Evolutionary conservation across 192 early-diverging fungal species (phyloP).

Genomic region (Podila minutissima): DNA sequence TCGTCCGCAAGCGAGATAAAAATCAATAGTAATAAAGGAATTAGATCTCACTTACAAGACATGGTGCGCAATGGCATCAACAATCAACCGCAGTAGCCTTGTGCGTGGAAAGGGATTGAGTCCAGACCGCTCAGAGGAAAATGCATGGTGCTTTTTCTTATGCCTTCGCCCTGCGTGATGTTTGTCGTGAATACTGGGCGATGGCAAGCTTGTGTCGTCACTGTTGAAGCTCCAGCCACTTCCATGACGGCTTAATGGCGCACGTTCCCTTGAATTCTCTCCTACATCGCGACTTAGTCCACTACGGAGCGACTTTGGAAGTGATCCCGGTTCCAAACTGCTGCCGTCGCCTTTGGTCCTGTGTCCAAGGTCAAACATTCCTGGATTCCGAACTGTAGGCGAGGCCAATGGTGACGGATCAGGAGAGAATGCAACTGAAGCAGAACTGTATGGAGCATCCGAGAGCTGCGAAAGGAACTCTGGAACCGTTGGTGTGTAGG

Average conservation of each 20-base stretch:
- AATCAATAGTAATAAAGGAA: neutral
- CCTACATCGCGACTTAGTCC: neutral
- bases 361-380: slow-evolving; percentile 15
- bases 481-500: slow-evolving; percentile 19
- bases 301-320: neutral
- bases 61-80: slow-evolving; percentile 65
- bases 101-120: slow-evolving; percentile 53
- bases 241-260: slow-evolving; percentile 36
- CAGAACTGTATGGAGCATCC: neutral
- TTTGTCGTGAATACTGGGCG: slow-evolving; percentile 22
- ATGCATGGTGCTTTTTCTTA: slow-evolving; percentile 25
- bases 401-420: slow-evolving; percentile 32
- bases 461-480: slow-evolving; percentile 11
- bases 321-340: neutral
- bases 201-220: slow-evolving; percentile 37
- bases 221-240: slow-evolving; percentile 48
- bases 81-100: slow-evolving; percentile 57
- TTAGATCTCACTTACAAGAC: slow-evolving; percentile 58
- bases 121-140: slow-evolving; percentile 17
- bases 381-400: slow-evolving; percentile 1
- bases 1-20: neutral
- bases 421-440: slow-evolving; percentile 19
- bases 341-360: neutral
- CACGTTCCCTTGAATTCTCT: slow-evolving; percentile 3
- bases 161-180: slow-evolving; percentile 17